Percentiles rank a stretch among this genome's conserved stretches.
These are phyloP conservation scores for Phaeosphaeriaceae sp. DNA, from an alignment of 2,329 filamentous ascomycete species.

Conservation along the genomic window DNA sequence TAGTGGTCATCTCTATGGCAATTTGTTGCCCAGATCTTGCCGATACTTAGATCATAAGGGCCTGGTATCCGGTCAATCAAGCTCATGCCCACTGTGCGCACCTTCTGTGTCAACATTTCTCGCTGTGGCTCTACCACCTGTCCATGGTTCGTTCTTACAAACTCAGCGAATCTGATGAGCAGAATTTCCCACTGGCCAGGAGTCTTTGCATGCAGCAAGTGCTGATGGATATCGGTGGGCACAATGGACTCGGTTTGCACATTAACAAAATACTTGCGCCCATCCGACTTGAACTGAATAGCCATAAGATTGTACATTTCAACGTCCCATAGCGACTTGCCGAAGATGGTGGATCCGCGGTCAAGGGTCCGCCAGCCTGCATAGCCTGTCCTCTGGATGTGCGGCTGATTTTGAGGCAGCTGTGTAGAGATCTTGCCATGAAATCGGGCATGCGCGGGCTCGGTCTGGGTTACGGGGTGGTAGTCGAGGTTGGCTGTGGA, in stretches of 20 bases:
- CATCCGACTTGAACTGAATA: slow-evolving; percentile 87
- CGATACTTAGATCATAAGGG: slow-evolving; percentile 85
- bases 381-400: slow-evolving; percentile 81
- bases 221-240: slow-evolving; percentile 94
- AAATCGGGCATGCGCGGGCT: slow-evolving; percentile 77
- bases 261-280: slow-evolving; percentile 92
- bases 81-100: slow-evolving; percentile 84
- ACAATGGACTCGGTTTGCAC: slow-evolving; percentile 94
- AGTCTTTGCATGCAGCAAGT: slow-evolving; percentile 79
- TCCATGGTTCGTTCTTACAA: slow-evolving; percentile 93
- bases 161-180: slow-evolving; percentile 88
- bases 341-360: slow-evolving; percentile 79
- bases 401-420: slow-evolving; percentile 75
- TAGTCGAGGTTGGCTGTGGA: slow-evolving; percentile 77
- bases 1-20: slow-evolving; percentile 50
- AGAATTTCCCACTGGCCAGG: slow-evolving; percentile 94
- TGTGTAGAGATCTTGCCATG: slow-evolving; percentile 87
- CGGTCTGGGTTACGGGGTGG: slow-evolving; percentile 54
- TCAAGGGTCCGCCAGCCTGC: slow-evolving; percentile 89
- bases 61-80: slow-evolving; percentile 89
- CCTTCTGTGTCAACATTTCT: slow-evolving; percentile 84
- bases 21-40: slow-evolving; percentile 92
- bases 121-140: slow-evolving; percentile 91
- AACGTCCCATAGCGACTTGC: slow-evolving; percentile 84
- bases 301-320: slow-evolving; percentile 89